Evolutionary conservation across 2,329 filamentous ascomycete species (phyloP).

Genomic region (Colletotrichum euphorbiae): DNA sequence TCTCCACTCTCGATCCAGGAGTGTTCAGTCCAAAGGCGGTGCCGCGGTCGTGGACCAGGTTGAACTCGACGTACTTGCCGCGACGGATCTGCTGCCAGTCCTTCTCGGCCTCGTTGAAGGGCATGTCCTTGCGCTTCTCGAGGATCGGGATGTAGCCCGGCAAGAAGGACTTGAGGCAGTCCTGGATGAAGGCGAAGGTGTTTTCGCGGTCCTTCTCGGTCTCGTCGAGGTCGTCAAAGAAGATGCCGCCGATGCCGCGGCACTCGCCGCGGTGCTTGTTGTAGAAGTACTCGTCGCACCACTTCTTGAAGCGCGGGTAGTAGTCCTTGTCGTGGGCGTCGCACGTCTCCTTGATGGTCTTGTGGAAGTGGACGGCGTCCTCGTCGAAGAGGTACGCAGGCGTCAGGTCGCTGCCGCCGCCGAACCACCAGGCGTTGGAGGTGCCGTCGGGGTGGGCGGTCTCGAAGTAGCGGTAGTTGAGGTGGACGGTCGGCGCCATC

Average conservation of each 20-base stretch:
- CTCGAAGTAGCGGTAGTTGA: constrained; percentile 99
- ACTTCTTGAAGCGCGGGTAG: constrained; percentile 95
- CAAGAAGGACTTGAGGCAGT: constrained; percentile 86
- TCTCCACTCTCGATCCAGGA: constrained; percentile 91
- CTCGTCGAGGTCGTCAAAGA: constrained; percentile 97
- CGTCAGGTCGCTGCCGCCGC: constrained; percentile 93
- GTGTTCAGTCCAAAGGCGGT: constrained; percentile 95
- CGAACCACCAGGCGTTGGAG: constrained; percentile 96
- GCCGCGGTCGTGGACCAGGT: constrained; percentile 94
- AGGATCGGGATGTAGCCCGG: constrained; percentile 93
- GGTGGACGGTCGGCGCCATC: constrained; percentile 95
- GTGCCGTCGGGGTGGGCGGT: constrained; percentile 86
- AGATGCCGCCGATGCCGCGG: constrained; percentile 93
- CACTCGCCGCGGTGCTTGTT: constrained; percentile 91
- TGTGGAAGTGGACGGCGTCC: constrained; percentile 96
- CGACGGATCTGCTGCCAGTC: constrained; percentile 95
- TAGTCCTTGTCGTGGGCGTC: constrained; percentile 93
- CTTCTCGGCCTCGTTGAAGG: constrained; percentile 87
- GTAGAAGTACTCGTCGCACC: constrained; percentile 98
- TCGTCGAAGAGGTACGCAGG: constrained; percentile 96
- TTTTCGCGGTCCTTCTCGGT: constrained; percentile 88
- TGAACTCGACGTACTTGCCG: constrained; percentile 98
- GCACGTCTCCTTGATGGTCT: constrained; percentile 90
- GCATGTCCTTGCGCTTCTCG: constrained; percentile 89
- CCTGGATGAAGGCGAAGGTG: constrained; percentile 88